Base-by-base conservation (phyloP, 176 grass and related monocot genomes). In the Eleusine indica region DNA sequence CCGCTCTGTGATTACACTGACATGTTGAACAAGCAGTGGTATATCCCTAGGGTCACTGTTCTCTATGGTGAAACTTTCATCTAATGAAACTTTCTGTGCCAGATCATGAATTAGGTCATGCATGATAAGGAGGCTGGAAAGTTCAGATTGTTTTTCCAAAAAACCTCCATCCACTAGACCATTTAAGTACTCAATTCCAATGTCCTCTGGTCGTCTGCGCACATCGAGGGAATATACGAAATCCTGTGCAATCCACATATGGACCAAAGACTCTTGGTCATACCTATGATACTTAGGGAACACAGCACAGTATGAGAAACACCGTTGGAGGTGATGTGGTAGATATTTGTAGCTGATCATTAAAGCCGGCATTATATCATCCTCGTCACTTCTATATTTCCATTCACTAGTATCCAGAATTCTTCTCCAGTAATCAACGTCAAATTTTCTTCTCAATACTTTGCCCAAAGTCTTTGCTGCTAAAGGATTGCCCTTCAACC, bases 211-310 rank as follows among this genome's bases (percentile, higher is more conserved):
- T 75, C n/a, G 21, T 28, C 4, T 70, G 40, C 74, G 19, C 39
- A 1, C 9, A 5, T 65, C 43, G 9, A 41, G 17, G 10, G 40
- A 47, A 62, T 1, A 17, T 49, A 89, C 57, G 28, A 89, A 69
- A 58, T 62, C 81, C 39, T 85, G 87, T 1, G 75, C 87, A 19
- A 80, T 85, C 87, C 87, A 89, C 1, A 89, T 89, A n/a, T 80
- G 19, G n/a, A 89, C 76, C 32, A 89, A 28, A 15, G 54, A 17
- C 5, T 66, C 69, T 70, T 51, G 44, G 1, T 85, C 38, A 47
- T 66, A 85, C 15, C n/a, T 22, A 39, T 84, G n/a, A 38, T 70
- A 52, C 56, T 85, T 82, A 28, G 81, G 81, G 22, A 85, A 89
- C 8, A 85, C 16, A 12, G 73, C 46, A 63, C 87, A 85, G 15